Evolutionary conservation across 2,329 filamentous ascomycete genomes (phyloP), one percentile per base, ranked within the genome.

Genomic region (Cladosporium phlei): DNA sequence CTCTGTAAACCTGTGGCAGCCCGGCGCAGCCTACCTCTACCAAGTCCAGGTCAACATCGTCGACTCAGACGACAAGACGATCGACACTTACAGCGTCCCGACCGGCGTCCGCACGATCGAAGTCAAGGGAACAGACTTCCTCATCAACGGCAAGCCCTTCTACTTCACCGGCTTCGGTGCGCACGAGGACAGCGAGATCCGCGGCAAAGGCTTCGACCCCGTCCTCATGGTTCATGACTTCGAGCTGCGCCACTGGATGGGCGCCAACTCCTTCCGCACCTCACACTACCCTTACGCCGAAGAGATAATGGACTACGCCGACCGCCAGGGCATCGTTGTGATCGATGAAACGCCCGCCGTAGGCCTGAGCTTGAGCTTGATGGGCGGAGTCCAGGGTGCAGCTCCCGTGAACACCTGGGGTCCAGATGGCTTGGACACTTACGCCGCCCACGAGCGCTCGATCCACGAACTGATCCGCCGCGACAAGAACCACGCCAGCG

Each of bases 271-370:
- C 11, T 47, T 47, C 34, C 44, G 44, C 14, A 47, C 44, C 9
- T 47, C 44, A 3, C 44, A 47, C n/a, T 47, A 47, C 14, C 44
- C 44, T 16, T 47, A 47, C 20, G 34, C 44, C 14, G 44, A 47
- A 38, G 44, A 47, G 10, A 22, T 47, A 17, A 47, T 47, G 44
- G 44, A 47, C 3, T 47, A 38, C 25, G 44, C 44, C 27, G 44
- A 47, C 14, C 44, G 44, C 20, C 21, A 39, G 6, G 44, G 44
- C 11, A 30, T 47, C 27, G 34, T 47, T 1, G 44, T 47, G 2
- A 47, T 47, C 5, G 44, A 47, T 12, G 44, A 47, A 20, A 47
- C 44, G 2, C 21, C 44, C 11, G 35, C 44, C 2, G 34, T 47
- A 2, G 44, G 44, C 12, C 34, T 33, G 5, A 38, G 39, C n/a